Percentiles rank a stretch among this genome's conserved stretches.
Evolutionary conservation across 2,329 filamentous ascomycete species (phyloP).

Genomic region (Epichloe sylvatica): DNA sequence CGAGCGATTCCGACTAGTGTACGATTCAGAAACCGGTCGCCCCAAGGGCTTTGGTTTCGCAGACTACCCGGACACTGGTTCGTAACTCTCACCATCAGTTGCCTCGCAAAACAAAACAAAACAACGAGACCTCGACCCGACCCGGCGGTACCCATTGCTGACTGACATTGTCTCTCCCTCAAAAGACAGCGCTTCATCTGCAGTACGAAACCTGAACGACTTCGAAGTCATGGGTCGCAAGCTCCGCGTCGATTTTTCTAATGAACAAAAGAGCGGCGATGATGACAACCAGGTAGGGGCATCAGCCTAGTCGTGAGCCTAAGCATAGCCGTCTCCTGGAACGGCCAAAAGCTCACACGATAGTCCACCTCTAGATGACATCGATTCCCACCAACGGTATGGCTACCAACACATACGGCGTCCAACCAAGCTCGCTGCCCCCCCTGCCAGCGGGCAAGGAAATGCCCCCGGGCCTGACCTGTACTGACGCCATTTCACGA

Average conservation of each 20-base stretch:
- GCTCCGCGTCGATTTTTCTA: constrained; percentile 88
- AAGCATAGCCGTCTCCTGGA: not conserved
- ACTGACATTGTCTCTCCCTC: constrained; percentile 8
- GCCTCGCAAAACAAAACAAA: not conserved
- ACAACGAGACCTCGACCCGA: not conserved
- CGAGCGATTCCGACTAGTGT: constrained; percentile 81
- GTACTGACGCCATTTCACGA: constrained; percentile 80
- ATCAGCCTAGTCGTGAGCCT: not conserved
- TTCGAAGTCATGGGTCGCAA: constrained; percentile 91
- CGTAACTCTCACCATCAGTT: constrained; percentile 5
- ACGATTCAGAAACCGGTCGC: constrained; percentile 86
- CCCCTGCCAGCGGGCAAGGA: constrained; percentile 76
- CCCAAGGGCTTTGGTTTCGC: constrained; percentile 96
- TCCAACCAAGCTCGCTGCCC: constrained; percentile 45
- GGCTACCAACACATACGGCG: constrained; percentile 17
- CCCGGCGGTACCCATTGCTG: not conserved
- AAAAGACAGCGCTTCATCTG: constrained; percentile 68
- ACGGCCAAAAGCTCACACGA: not conserved
- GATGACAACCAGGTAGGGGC: constrained; percentile 22
- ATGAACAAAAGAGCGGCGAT: constrained; percentile 68
- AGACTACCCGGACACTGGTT: constrained; percentile 85
- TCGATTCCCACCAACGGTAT: constrained; percentile 21
- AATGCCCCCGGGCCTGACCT: constrained; percentile 67
- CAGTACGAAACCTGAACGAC: constrained; percentile 89
- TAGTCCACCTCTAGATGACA: constrained; percentile 5